Evolutionary conservation across 2,329 filamentous ascomycete genomes (phyloP).

Genomic region (Microdochium paspali): DNA sequence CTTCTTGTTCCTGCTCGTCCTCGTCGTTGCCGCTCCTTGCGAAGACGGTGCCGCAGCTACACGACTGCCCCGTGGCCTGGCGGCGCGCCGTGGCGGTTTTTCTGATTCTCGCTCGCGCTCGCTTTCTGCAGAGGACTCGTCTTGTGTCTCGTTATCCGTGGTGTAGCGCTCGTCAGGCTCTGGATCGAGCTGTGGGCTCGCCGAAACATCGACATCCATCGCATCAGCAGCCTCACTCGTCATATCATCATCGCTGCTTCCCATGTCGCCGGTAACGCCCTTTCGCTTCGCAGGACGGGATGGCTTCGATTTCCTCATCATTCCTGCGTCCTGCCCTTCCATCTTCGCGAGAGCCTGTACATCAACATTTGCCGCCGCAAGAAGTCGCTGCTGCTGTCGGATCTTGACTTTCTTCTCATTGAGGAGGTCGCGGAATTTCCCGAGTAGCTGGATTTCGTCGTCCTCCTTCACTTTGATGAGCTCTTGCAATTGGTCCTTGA

Average conservation of each 20-base stretch:
- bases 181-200: constrained; percentile 19
- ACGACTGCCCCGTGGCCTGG: too few relatives aligned
- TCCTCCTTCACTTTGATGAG: constrained; percentile 56
- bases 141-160: constrained; percentile 10
- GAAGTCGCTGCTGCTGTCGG: constrained; percentile 57
- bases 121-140: neutral
- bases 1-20: constrained; percentile 2
- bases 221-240: constrained; percentile 21
- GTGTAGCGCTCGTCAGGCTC: constrained; percentile 22
- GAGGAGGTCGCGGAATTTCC: constrained; percentile 60
- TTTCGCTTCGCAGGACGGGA: constrained; percentile 4
- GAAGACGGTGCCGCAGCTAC: too few relatives aligned
- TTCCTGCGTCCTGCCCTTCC: constrained; percentile 19
- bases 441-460: constrained; percentile 56
- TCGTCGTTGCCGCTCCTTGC: neutral
- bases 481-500: constrained; percentile 56
- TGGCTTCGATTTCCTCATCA: constrained; percentile 12
- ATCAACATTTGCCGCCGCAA: constrained; percentile 37
- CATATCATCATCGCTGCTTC: constrained; percentile 30
- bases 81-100: too few relatives aligned
- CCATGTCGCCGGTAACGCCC: constrained; percentile 11
- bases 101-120: constrained; percentile 2
- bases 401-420: constrained; percentile 79
- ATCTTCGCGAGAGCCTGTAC: constrained; percentile 2
- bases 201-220: constrained; percentile 37